These are phyloP conservation scores for Achaetomiella virescens DNA, from an alignment of 495 filamentous ascomycete genomes.

Conservation along the genomic window DNA sequence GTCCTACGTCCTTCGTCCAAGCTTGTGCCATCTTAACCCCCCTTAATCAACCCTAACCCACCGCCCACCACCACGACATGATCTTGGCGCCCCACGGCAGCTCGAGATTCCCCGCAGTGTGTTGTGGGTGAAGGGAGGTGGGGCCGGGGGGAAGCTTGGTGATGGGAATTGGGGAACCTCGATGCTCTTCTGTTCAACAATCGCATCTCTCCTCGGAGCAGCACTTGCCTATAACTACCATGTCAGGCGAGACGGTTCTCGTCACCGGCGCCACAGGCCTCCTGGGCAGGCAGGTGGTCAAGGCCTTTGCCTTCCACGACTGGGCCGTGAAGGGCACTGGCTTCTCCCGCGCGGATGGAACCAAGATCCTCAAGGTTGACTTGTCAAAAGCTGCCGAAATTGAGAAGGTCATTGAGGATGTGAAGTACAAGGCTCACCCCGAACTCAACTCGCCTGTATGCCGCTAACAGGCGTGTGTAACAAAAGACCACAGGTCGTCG, in stretches of 20 bases:
- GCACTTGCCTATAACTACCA: neutral
- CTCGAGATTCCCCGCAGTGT: constrained; percentile 3
- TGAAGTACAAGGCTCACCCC: constrained; percentile 45
- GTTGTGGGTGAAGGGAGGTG: too few species aligned
- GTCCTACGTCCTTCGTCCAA: too few species aligned
- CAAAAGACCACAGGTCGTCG: constrained; percentile 69
- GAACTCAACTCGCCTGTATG: neutral
- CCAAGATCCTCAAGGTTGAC: constrained; percentile 70
- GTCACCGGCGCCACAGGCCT: constrained; percentile 84
- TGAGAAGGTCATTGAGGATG: constrained; percentile 53
- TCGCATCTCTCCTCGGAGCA: neutral
- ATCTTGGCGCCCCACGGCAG: constrained; percentile 7
- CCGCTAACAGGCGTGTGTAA: neutral
- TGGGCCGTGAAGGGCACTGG: constrained; percentile 85
- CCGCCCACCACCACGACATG: neutral
- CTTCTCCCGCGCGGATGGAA: constrained; percentile 62
- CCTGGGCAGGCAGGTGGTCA: constrained; percentile 73
- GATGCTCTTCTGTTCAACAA: neutral
- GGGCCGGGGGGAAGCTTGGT: too few species aligned
- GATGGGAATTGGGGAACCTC: neutral
- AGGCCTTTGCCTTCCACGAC: constrained; percentile 59
- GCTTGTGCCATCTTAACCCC: neutral
- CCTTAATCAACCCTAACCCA: constrained; percentile 4
- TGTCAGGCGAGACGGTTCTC: constrained; percentile 50
- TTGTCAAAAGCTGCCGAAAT: constrained; percentile 57